Base-by-base conservation (phyloP, 805 yeast genomes). In the Brettanomyces anomalus region DNA sequence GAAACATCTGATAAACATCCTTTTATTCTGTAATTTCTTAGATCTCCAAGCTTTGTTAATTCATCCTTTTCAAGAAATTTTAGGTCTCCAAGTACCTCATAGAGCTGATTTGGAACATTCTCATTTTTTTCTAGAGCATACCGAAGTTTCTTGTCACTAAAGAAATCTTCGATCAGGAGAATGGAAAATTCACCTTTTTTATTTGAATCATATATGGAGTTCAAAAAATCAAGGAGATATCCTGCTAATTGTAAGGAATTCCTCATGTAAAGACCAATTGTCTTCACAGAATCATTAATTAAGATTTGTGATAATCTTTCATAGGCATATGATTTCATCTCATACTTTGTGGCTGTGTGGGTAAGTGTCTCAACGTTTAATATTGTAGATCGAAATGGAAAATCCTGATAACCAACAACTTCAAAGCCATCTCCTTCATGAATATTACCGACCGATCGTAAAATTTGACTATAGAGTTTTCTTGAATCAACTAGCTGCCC, bases 401-500 rank as follows among this genome's bases (percentile, higher is more conserved):
- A 43, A 7, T 48, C 48, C 2, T 43, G 36, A 3, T 44, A 43
- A 14, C 13, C 11, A 20, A n/a, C 41, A 10, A 36, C 28, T 1
- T 45, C 47, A n/a, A 55, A 46, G 4, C 58, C 60, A 15, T 52
- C 48, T 4, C 13, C 42, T 10, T 44, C 20, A 5, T 42, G 40
- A 5, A 57, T 30, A n/a, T 30, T 41, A 4, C 49, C 52, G 11
- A 53, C 42, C 1, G n/a, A 17, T 7, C 41, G 26, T 19, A 68
- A 66, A 5, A 84, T 51, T 24, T 64, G 65, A 28, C 73, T 71
- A 48, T 77, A 81, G 18, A 72, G 68, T 3, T 56, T 60, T 31
- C 81, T 55, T 0, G 90, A 71, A 41, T 84, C 89, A 21, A 80
- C 82, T 20, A 67, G 59, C 19, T 83, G 68, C 20, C 71, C 70